Percentiles rank a stretch among this genome's conserved stretches.
Conservation (phyloP, 345 rosid species). For the Draba incana region DNA sequence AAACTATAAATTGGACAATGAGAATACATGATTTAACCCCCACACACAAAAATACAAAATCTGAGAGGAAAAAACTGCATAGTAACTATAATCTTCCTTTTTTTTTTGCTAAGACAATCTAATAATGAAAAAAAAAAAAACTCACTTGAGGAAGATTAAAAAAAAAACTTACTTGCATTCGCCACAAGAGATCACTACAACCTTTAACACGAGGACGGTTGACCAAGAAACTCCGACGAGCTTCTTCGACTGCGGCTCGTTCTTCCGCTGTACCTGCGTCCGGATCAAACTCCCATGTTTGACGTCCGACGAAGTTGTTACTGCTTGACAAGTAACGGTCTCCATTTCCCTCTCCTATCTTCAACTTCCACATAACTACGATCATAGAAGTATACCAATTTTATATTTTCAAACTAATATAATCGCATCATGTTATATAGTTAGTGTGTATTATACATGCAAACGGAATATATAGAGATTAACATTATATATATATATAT, state of each 20-base stretch:
- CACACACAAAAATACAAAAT: neutral
- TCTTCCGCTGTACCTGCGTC: slow-evolving; percentile 51
- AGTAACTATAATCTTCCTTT: no score
- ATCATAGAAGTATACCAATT: neutral
- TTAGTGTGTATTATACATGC: neutral
- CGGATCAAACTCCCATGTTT: slow-evolving; percentile 55
- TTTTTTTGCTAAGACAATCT: neutral
- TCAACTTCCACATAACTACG: slow-evolving; percentile 52
- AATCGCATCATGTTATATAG: neutral
- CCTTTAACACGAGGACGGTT: slow-evolving; percentile 47
- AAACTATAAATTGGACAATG: neutral
- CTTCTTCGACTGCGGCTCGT: slow-evolving; percentile 48
- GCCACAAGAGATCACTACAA: slow-evolving; percentile 54
- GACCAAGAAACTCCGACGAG: slow-evolving; percentile 45
- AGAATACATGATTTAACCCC: neutral
- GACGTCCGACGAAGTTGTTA: slow-evolving; percentile 52
- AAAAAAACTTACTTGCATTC: slow-evolving; percentile 46
- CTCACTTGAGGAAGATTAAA: neutral
- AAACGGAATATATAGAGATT: neutral
- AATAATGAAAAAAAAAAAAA: neutral
- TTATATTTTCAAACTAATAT: neutral
- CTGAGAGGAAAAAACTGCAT: neutral
- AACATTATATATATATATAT: neutral
- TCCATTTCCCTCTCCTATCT: slow-evolving; percentile 49
- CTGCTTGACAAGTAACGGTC: slow-evolving; percentile 47